Evolutionary conservation across 257 asterid genomes (phyloP).

Genomic region (Agastache rugosa): DNA sequence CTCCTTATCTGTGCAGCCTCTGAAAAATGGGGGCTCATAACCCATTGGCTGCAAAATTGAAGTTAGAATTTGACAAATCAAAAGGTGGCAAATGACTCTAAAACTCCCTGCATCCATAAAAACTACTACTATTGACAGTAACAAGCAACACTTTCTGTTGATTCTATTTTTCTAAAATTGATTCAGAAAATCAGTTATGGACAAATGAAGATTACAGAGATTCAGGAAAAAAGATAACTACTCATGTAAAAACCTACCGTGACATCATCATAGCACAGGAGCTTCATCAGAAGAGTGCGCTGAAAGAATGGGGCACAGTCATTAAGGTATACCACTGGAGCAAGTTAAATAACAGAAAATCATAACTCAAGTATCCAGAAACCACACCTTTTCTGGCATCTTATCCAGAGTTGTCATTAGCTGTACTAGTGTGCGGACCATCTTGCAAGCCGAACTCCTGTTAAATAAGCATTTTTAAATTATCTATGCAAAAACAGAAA

Average conservation of each 20-base stretch:
- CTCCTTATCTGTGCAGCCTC: constrained; percentile 88
- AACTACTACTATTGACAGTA: constrained; percentile 27
- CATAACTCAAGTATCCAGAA: constrained; percentile 30
- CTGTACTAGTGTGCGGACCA: constrained; percentile 84
- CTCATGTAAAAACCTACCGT: constrained; percentile 65
- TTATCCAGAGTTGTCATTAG: constrained; percentile 95
- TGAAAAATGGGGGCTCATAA: constrained; percentile 94
- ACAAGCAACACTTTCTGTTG: constrained; percentile 16
- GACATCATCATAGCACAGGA: constrained; percentile 80
- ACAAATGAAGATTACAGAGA: constrained; percentile 6
- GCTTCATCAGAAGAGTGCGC: constrained; percentile 96
- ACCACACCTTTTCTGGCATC: constrained; percentile 89
- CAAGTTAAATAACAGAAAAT: constrained; percentile 21
- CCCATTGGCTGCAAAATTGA: constrained; percentile 83
- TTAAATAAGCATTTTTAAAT: constrained; percentile 32
- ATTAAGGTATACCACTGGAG: constrained; percentile 29
- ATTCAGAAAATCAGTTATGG: constrained; percentile 26
- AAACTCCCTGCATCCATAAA: constrained; percentile 9
- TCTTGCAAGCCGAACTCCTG: constrained; percentile 98
- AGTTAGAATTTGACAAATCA: constrained; percentile 23
- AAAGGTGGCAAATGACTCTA: constrained; percentile 24
- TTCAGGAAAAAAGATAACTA: not conserved
- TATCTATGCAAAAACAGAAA: constrained; percentile 12
- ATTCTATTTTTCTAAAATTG: not conserved
- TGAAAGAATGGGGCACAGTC: constrained; percentile 49